A percentile compares a stretch with the other conserved stretches of the same genome.
phyloP scores from a whole-genome alignment of 768 basidiomycete species.

The Mycena galopus region DNA sequence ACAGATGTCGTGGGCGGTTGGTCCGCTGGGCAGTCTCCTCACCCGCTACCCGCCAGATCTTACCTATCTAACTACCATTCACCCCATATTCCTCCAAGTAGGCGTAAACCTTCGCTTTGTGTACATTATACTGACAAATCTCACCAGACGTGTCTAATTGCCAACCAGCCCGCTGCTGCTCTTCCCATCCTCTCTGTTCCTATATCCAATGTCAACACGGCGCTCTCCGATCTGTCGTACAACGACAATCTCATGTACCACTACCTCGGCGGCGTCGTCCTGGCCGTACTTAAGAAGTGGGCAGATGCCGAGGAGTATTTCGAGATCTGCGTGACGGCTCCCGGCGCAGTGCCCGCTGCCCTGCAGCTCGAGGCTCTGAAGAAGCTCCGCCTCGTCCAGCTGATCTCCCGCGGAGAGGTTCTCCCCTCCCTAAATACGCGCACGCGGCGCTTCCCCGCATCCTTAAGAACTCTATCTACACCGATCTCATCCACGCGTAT shows the following conservation, averaged over 20 bases:
- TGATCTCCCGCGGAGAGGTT: constrained; percentile 80
- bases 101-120: constrained; percentile 36
- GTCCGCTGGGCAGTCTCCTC: constrained; percentile 71
- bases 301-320: constrained; percentile 80
- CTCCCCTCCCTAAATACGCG: constrained; percentile 81
- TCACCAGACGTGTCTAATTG: constrained; percentile 72
- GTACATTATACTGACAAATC: constrained; percentile 13
- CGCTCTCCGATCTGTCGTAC: constrained; percentile 76
- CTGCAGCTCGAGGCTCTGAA: constrained; percentile 91
- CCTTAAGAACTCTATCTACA: constrained; percentile 78
- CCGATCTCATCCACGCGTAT: constrained; percentile 73
- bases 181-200: constrained; percentile 73
- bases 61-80: constrained; percentile 76
- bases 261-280: constrained; percentile 82
- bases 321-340: constrained; percentile 81
- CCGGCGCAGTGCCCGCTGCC: constrained; percentile 68
- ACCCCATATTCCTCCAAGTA: constrained; percentile 76
- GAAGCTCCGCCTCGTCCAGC: constrained; percentile 83
- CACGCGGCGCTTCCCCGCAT: constrained; percentile 67
- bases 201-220: constrained; percentile 73
- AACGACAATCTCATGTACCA: constrained; percentile 89
- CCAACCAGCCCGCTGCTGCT: constrained; percentile 66
- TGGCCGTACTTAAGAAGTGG: constrained; percentile 76
- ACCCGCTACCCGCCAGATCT: constrained; percentile 70
- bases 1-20: constrained; percentile 61